Base-by-base conservation (phyloP, 495 filamentous ascomycete species). In the Aspergillus indologenus region DNA sequence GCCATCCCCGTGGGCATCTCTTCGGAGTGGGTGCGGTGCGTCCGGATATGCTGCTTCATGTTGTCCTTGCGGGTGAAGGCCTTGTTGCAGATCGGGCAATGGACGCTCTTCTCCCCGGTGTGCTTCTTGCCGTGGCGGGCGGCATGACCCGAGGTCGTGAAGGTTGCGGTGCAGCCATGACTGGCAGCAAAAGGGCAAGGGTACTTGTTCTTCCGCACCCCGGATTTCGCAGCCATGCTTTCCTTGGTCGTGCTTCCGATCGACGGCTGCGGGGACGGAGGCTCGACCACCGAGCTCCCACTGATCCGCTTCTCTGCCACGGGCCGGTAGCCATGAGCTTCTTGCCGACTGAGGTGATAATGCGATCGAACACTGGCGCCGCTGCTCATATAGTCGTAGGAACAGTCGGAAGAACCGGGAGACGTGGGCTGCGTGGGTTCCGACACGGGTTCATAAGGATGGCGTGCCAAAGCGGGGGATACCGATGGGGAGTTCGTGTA, bases 101-200 rank as follows among this genome's bases (percentile, higher is more conserved):
- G 82, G 19, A 96, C 91, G 47, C 88, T 90, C 75, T 98, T 98
- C 76, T 96, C 91, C 21, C 91, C 93, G 0, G 92, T 96, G 74
- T 98, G 93, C 68, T 96, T 96, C 70, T 96, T 96, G 54, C 91
- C 92, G 68, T 98, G 93, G 8, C 93, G 87, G n/a, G 93, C 92
- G 2, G 94, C 90, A 67, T 98, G 93, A 47, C 93, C 93, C 0
- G 94, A 97, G 0, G 93, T 98, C 46, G 93, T 97, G 72, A 98
- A 98, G 0, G 88, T 91, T 63, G 90, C 90, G 26, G 83, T 77
- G 70, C 90, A 94, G 14, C 83, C 79, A 65, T 88, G 87, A 18
- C 78, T 81, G 24, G 85, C 80, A 29, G 83, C 81, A 64, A 81
- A 81, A 1, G 80, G 80, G 45, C 80, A 83, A 3, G 80, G 79